Base-by-base conservation (phyloP, 441 rosid genomes). In the Populus hybrid region DNA sequence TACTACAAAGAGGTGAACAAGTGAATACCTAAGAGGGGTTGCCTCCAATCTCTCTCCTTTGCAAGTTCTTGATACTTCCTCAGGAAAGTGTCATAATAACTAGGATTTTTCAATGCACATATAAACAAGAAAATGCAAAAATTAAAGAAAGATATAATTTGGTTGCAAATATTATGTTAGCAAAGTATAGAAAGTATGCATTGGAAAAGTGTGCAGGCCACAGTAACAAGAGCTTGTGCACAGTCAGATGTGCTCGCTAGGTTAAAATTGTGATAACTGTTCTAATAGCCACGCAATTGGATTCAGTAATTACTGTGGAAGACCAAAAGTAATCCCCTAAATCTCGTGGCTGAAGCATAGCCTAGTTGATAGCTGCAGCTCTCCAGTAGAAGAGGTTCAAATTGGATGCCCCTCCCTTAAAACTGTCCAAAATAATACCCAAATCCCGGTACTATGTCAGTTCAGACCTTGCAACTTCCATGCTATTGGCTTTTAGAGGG, bases 51-150 rank as follows among this genome's bases (percentile, higher is more conserved):
- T 86, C 78, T 89, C 76, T 87, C 91, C 84, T 77, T 85, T 35
- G 95, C 93, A 78, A 87, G 93, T 69, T 87, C 88, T 80, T 84
- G 85, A 80, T 90, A 95, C 69, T 88, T 90, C 75, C 74, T 87
- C 92, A 92, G 78, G 85, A 95, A 88, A n/a, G 92, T 84, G 83
- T 95, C 98, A 40, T 95, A 95, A 73, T 95, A 95, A 23, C 98
- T 93, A 78, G 64, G 64, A 72, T 36, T 82, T 81, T 80, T 26
- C 67, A 82, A 54, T 73, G 59, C 67, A 84, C 67, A 75, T 74
- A 71, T 54, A 30, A 73, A 84, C 69, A 76, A 76, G 57, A 77
- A 70, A 38, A 38, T 59, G 59, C 8, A 69, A 40, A 80, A 34
- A 69, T 78, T 46, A 77, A 80, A 70, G n/a, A 16, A 46, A 16